Evolutionary conservation across 2,329 filamentous ascomycete genomes (phyloP).

Genomic region (Colletotrichum melonis): DNA sequence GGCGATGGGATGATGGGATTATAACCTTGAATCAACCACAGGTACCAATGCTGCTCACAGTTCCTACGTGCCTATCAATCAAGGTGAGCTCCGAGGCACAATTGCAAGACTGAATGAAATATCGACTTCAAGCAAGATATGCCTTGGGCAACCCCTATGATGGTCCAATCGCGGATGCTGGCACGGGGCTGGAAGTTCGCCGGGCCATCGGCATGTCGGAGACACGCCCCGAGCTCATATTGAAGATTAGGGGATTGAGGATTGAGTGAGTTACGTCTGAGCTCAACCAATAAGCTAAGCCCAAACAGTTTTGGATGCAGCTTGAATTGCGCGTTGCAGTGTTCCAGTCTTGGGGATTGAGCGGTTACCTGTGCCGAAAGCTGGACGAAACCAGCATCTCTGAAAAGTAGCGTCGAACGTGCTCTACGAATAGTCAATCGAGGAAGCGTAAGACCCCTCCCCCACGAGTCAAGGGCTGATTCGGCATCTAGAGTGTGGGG

Average conservation of each 20-base stretch:
- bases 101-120: neutral
- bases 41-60: neutral
- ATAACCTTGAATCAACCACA: slow-evolving; percentile 22
- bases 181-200: slow-evolving; percentile 6
- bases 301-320: neutral
- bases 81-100: neutral
- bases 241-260: neutral
- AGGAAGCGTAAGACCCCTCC: neutral
- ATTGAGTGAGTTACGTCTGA: slow-evolving; percentile 1
- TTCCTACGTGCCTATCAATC: neutral
- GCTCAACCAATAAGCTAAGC: neutral
- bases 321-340: neutral
- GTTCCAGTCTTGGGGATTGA: slow-evolving; percentile 10
- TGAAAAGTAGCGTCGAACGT: neutral
- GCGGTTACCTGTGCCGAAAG: neutral
- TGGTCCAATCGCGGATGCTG: neutral
- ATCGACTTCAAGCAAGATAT: neutral
- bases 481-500: slow-evolving; percentile 7
- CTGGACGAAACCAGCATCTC: neutral
- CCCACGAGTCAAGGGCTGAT: slow-evolving; percentile 1
- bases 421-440: neutral
- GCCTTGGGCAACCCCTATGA: neutral
- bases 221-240: slow-evolving; percentile 1
- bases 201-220: neutral
- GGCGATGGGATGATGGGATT: slow-evolving; percentile 14